Conservation (phyloP, 129 eudicot species). For the Solidago caesia region DNA sequence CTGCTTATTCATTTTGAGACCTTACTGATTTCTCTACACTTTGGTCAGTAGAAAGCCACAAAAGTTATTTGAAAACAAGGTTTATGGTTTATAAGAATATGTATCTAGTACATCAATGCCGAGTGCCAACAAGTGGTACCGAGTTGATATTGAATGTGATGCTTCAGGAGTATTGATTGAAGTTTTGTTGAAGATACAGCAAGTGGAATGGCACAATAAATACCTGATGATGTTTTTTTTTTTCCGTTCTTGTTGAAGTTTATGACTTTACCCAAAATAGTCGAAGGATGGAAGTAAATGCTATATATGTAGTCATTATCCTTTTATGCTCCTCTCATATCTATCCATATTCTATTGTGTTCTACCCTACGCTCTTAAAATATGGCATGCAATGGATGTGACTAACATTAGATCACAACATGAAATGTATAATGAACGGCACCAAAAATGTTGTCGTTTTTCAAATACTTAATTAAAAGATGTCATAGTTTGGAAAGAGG, state of each 20-base stretch:
- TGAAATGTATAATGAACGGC: too few relatives aligned
- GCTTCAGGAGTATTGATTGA: neutral
- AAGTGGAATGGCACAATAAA: conserved; percentile 1
- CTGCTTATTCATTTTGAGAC: conserved; percentile 21
- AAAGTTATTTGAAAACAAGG: neutral
- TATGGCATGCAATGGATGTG: too few relatives aligned
- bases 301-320: neutral
- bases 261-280: neutral
- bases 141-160: neutral
- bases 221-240: neutral
- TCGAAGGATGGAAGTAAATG: conserved; percentile 1
- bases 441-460: too few relatives aligned
- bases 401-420: too few relatives aligned
- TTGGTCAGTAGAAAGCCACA: neutral
- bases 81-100: neutral
- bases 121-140: neutral
- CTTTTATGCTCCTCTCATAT: neutral
- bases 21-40: neutral
- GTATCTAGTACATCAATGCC: neutral
- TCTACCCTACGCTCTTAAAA: neutral
- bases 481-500: too few relatives aligned
- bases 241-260: neutral
- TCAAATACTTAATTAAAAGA: too few relatives aligned
- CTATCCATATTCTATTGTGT: neutral
- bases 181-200: neutral